A percentile compares a stretch with the other conserved stretches of the same genome.
phyloP scores from a whole-genome alignment of 2,329 filamentous ascomycete species.

The Zymoseptoria pseudotritici region DNA sequence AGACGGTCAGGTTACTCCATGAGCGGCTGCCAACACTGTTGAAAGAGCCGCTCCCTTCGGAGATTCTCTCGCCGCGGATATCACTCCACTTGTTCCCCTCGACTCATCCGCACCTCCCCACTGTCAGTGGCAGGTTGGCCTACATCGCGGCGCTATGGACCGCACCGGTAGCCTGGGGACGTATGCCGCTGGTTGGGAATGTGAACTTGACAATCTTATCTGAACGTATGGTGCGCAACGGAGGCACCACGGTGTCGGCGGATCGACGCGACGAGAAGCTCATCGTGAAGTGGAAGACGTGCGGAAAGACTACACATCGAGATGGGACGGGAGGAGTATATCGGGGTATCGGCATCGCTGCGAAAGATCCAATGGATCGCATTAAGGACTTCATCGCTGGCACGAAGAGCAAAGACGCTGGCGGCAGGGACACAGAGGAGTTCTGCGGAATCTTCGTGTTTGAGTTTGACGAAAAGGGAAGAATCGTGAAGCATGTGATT shows the following conservation, averaged over 20 bases:
- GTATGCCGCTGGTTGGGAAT: constrained; percentile 82
- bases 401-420: constrained; percentile 41
- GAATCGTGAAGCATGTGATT: constrained; percentile 81
- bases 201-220: constrained; percentile 80
- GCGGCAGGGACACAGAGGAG: constrained; percentile 44
- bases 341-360: constrained; percentile 27
- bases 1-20: constrained; percentile 55
- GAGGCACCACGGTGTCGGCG: constrained; percentile 34
- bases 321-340: constrained; percentile 40
- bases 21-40: constrained; percentile 55
- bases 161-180: constrained; percentile 90
- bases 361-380: constrained; percentile 45
- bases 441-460: constrained; percentile 93
- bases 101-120: constrained; percentile 81
- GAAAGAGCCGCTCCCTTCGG: constrained; percentile 52
- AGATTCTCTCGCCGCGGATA: constrained; percentile 56
- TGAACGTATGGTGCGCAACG: constrained; percentile 70
- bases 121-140: constrained; percentile 81
- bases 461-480: constrained; percentile 82
- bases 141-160: constrained; percentile 95
- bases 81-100: constrained; percentile 59
- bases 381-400: constrained; percentile 50
- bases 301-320: constrained; percentile 44
- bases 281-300: constrained; percentile 82
- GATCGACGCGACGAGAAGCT: constrained; percentile 61